A percentile compares a stretch with the other conserved stretches of the same genome.
phyloP scores from a whole-genome alignment of 148 eudicot genomes.

The Mesembryanthemum crystallinum region DNA sequence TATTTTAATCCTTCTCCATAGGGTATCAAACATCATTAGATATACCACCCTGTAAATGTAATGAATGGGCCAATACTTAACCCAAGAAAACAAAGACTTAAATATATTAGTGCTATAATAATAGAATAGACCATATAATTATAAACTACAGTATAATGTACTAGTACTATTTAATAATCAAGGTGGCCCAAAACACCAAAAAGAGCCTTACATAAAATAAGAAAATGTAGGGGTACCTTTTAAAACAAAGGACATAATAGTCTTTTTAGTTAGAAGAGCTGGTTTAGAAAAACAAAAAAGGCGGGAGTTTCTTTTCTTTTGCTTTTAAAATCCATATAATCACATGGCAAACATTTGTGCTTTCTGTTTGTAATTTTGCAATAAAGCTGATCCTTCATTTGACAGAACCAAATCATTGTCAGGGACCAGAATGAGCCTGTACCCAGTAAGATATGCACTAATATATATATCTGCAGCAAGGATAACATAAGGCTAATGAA shows the following conservation, averaged over 20 bases:
- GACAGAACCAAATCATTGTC: conserved; percentile 20
- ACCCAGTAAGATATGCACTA: conserved; percentile 6
- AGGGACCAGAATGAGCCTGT: not conserved
- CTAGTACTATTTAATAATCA: not conserved
- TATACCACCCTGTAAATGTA: conserved; percentile 27
- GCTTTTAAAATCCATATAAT: conserved; percentile 14
- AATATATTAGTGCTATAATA: not conserved
- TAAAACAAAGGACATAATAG: conserved; percentile 1
- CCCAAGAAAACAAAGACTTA: conserved; percentile 1
- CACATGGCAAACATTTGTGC: conserved; percentile 33
- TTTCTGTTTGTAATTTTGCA: conserved; percentile 31
- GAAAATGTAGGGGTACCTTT: not conserved
- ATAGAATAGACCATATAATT: too few species aligned
- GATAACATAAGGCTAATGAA: not conserved
- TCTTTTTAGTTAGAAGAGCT: not conserved
- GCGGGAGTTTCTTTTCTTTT: conserved; percentile 22
- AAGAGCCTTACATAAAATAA: not conserved
- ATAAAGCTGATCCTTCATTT: conserved; percentile 32
- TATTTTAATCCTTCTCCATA: not conserved
- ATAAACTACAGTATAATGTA: not conserved
- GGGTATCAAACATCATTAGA: not conserved
- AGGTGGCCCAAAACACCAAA: not conserved
- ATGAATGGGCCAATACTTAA: conserved; percentile 14
- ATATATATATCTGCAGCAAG: not conserved
- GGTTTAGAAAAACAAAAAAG: not conserved